These are phyloP conservation scores for Penicillium thymicola DNA, from an alignment of 2,329 filamentous ascomycete genomes.

Conservation along the genomic window DNA sequence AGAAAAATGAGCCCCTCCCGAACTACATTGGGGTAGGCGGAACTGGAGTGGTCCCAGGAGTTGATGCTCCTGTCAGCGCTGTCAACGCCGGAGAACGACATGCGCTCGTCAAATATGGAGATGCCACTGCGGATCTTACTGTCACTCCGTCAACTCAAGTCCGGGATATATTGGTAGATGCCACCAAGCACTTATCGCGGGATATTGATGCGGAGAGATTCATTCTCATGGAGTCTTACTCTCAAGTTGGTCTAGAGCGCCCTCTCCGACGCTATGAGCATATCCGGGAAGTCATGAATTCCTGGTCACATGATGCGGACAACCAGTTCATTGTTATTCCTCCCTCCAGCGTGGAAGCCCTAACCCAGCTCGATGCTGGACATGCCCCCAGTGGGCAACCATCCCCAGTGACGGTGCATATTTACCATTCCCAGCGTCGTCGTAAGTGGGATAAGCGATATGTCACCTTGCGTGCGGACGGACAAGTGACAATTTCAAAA, in stretches of 20 bases:
- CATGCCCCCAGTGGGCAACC: conserved; percentile 64
- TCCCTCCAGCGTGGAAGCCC: conserved; percentile 50
- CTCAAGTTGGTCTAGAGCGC: conserved; percentile 72
- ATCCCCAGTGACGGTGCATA: conserved; percentile 62
- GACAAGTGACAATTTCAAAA: conserved; percentile 70
- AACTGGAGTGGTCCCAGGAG: conserved; percentile 47
- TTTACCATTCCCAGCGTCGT: conserved; percentile 77
- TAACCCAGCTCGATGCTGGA: conserved; percentile 56
- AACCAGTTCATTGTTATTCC: conserved; percentile 70
- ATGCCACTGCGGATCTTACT: conserved; percentile 66
- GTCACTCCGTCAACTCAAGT: conserved; percentile 72
- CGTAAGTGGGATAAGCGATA: conserved; percentile 88
- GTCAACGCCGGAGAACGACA: conserved; percentile 74
- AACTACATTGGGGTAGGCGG: conserved; percentile 24
- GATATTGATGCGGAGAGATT: conserved; percentile 62
- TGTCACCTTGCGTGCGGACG: conserved; percentile 68
- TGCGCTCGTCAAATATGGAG: conserved; percentile 70
- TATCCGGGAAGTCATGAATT: conserved; percentile 84
- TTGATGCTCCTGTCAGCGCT: conserved; percentile 75
- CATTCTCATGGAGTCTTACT: conserved; percentile 75
- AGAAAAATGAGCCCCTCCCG: conserved; percentile 12
- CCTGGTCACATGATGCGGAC: conserved; percentile 79
- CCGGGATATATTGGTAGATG: conserved; percentile 67
- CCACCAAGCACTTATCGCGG: conserved; percentile 61
- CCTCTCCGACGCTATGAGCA: conserved; percentile 81